Percentiles rank a stretch among this genome's conserved stretches.
These are phyloP conservation scores for Russula sp. DNA, from an alignment of 768 basidiomycete genomes.

Conservation along the genomic window DNA sequence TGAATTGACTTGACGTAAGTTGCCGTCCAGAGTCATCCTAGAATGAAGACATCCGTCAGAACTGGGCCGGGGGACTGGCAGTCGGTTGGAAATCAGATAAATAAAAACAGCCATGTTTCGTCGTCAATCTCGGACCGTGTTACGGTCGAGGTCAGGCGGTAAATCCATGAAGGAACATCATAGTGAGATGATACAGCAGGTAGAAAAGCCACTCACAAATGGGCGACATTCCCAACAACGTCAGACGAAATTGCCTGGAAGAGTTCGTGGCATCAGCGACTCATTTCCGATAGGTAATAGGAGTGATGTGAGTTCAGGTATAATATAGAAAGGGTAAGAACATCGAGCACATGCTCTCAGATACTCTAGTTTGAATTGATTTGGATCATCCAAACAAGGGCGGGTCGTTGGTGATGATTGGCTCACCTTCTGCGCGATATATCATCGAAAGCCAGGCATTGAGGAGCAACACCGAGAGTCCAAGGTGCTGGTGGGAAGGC, in stretches of 20 bases:
- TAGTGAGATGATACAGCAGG: slow-evolving; percentile 30
- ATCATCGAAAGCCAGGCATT: slow-evolving; percentile 26
- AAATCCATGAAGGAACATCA: slow-evolving; percentile 76
- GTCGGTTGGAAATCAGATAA: slow-evolving; percentile 48
- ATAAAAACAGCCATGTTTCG: slow-evolving; percentile 75
- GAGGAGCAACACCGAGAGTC: not conserved
- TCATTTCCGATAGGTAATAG: not conserved
- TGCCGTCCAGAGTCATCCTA: not conserved
- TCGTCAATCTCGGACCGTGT: slow-evolving; percentile 53
- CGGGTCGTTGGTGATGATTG: slow-evolving; percentile 19
- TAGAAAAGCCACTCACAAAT: slow-evolving; percentile 38
- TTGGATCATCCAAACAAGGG: slow-evolving; percentile 51
- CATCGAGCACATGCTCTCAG: slow-evolving; percentile 72
- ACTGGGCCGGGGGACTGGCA: not conserved
- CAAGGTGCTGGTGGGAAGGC: not conserved
- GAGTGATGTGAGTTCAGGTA: slow-evolving; percentile 20
- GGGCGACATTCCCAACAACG: not conserved
- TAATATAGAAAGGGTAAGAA: slow-evolving; percentile 46
- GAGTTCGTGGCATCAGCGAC: slow-evolving; percentile 5
- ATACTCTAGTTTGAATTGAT: slow-evolving; percentile 90
- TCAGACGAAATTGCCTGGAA: not conserved
- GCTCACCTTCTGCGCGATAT: not conserved
- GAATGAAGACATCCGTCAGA: not conserved
- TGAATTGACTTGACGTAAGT: not conserved
- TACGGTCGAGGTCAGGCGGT: slow-evolving; percentile 67